Percentiles rank a stretch among this genome's conserved stretches.
phyloP scores from a whole-genome alignment of 352 stramenopile genomes.

The Pythium volutum region DNA sequence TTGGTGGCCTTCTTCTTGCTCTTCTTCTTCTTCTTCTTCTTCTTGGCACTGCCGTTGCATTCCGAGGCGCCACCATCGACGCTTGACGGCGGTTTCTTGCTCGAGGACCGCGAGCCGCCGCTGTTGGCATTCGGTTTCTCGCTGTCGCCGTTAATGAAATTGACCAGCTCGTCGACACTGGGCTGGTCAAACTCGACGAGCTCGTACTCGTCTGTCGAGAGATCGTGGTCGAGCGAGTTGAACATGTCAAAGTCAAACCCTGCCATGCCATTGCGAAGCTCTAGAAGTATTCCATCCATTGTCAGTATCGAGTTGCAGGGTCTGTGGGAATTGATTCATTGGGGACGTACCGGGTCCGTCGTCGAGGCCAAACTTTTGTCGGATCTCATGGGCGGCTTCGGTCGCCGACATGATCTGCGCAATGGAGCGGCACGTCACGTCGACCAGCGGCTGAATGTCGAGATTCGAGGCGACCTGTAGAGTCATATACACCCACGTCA shows the following conservation, averaged over 20 bases:
- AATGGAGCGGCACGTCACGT: constrained; percentile 78
- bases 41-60: constrained; percentile 30
- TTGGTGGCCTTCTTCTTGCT: constrained; percentile 50
- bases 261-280: constrained; percentile 53
- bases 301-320: not conserved
- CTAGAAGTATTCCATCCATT: constrained; percentile 15
- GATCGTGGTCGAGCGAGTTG: constrained; percentile 69
- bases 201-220: constrained; percentile 76
- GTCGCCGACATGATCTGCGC: constrained; percentile 84
- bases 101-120: constrained; percentile 19
- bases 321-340: not conserved
- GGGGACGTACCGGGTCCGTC: constrained; percentile 40
- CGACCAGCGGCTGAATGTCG: constrained; percentile 78
- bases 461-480: constrained; percentile 65
- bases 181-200: constrained; percentile 80
- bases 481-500: not conserved
- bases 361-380: constrained; percentile 77
- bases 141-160: constrained; percentile 73
- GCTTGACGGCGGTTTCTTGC: constrained; percentile 23
- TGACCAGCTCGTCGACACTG: constrained; percentile 77
- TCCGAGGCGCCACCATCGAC: constrained; percentile 11
- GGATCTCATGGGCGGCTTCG: constrained; percentile 66
- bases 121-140: constrained; percentile 18
- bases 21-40: constrained; percentile 77
- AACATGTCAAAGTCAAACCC: constrained; percentile 82